Evolutionary conservation across 768 basidiomycete species (phyloP).

Genomic region (Tricholoma sp.): DNA sequence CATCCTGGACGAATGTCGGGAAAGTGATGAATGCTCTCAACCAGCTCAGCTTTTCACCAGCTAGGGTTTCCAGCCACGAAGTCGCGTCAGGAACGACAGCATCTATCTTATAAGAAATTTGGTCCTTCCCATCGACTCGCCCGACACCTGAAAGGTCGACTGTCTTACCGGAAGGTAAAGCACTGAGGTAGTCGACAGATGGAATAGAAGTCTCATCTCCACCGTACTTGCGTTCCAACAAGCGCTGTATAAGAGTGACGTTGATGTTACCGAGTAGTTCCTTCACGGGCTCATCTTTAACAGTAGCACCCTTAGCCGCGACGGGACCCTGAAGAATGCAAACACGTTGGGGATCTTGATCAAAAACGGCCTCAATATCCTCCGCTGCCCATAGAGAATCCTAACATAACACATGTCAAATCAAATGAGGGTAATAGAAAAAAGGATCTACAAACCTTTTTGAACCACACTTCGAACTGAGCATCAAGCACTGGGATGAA

Average conservation of each 20-base stretch:
- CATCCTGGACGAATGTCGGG: constrained; percentile 81
- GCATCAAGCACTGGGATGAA: constrained; percentile 96
- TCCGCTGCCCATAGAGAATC: constrained; percentile 98
- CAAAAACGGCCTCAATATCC: constrained; percentile 98
- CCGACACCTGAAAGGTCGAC: constrained; percentile 35
- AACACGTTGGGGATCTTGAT: constrained; percentile 97
- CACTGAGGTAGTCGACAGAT: constrained; percentile 75
- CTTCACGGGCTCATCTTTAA: constrained; percentile 92
- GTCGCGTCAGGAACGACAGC: constrained; percentile 49
- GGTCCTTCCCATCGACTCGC: constrained; percentile 34
- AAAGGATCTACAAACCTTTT: constrained; percentile 63
- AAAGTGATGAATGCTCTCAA: constrained; percentile 79
- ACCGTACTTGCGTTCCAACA: constrained; percentile 73
- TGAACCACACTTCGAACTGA: constrained; percentile 98
- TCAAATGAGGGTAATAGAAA: background rate
- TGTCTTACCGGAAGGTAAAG: constrained; percentile 30
- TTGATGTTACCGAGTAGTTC: constrained; percentile 90
- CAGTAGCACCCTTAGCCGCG: constrained; percentile 79
- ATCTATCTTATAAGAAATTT: constrained; percentile 48
- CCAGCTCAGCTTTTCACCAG: constrained; percentile 82
- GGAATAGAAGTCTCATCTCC: constrained; percentile 77
- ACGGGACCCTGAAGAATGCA: constrained; percentile 98
- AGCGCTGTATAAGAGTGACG: constrained; percentile 65
- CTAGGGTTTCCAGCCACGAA: constrained; percentile 81
- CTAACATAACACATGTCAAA: constrained; percentile 29